phyloP scores from a whole-genome alignment of 1,284 basidiomycete genomes.

The Thelephora terrestris region DNA sequence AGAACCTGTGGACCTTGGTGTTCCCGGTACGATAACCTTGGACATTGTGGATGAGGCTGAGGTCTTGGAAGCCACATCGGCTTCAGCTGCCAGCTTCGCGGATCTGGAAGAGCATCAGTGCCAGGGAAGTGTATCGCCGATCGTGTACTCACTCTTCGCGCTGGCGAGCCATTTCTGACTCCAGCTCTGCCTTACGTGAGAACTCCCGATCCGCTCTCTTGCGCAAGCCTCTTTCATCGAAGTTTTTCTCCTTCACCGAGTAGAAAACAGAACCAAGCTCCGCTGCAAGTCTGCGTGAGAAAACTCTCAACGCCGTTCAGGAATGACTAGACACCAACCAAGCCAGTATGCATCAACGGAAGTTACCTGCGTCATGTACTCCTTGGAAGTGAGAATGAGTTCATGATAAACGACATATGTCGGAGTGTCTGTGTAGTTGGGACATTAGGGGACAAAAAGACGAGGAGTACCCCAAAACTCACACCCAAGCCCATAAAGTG shows the following conservation, averaged over 20 bases:
- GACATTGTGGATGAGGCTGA: conserved; percentile 42
- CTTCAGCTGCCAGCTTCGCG: conserved; percentile 56
- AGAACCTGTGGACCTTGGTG: conserved; percentile 67
- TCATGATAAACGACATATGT: conserved; percentile 97
- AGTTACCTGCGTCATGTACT: conserved; percentile 97
- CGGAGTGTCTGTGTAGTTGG: conserved; percentile 63
- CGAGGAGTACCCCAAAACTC: conserved; percentile 24
- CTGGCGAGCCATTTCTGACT: conserved; percentile 81
- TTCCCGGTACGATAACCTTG: conserved; percentile 71
- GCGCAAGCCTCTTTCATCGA: conserved; percentile 71
- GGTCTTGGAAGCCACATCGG: conserved; percentile 50
- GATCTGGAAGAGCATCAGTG: conserved; percentile 29
- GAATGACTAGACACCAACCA: conserved; percentile 34
- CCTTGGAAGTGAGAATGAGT: conserved; percentile 86
- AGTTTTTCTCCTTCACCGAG: conserved; percentile 91
- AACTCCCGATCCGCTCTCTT: conserved; percentile 80
- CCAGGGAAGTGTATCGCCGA: neutral
- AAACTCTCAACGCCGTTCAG: neutral
- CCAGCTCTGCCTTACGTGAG: conserved; percentile 80
- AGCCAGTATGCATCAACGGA: conserved; percentile 95
- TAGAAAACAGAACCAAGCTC: conserved; percentile 92
- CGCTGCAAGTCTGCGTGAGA: conserved; percentile 34
- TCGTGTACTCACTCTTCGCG: conserved; percentile 65
- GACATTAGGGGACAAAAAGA: conserved; percentile 10
- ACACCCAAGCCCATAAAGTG: conserved; percentile 94